Evolutionary conservation across 2,329 filamentous ascomycete genomes (phyloP).

Genomic region (Talaromyces funiculosus): DNA sequence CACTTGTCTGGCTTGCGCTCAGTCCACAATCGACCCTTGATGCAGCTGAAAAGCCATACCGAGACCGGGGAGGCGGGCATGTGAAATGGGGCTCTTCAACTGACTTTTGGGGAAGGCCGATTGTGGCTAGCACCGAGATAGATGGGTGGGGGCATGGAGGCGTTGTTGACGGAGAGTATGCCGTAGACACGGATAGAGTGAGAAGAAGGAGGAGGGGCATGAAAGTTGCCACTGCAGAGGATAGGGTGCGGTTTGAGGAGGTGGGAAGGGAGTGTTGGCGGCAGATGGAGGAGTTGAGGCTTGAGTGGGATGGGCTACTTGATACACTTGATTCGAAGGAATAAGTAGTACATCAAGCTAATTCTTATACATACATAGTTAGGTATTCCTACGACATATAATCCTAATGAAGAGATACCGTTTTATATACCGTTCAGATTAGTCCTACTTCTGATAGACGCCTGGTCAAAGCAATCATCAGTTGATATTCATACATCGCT

Average conservation of each 20-base stretch:
- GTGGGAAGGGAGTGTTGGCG: slow-evolving; percentile 37
- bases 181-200: slow-evolving; percentile 46
- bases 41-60: slow-evolving; percentile 38
- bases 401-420: background rate
- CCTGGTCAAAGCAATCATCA: background rate
- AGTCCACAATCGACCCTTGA: slow-evolving; percentile 48
- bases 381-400: background rate
- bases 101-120: slow-evolving; percentile 52
- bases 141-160: slow-evolving; percentile 73
- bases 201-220: slow-evolving; percentile 55
- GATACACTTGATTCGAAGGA: slow-evolving; percentile 26
- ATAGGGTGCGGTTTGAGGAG: slow-evolving; percentile 35
- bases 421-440: too few relatives aligned
- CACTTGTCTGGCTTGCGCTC: slow-evolving; percentile 73
- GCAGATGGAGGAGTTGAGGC: slow-evolving; percentile 39
- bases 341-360: background rate
- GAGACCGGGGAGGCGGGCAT: slow-evolving; percentile 52
- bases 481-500: slow-evolving; percentile 8
- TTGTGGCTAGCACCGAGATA: slow-evolving; percentile 72
- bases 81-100: slow-evolving; percentile 82
- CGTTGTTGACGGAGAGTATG: slow-evolving; percentile 46
- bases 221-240: slow-evolving; percentile 49
- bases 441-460: background rate
- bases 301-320: slow-evolving; percentile 35
- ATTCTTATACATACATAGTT: background rate